A percentile compares a stretch with the other conserved stretches of the same genome.
Evolutionary conservation across 2,329 filamentous ascomycete species (phyloP).

Genomic region (Ophiostoma triangulosporum): DNA sequence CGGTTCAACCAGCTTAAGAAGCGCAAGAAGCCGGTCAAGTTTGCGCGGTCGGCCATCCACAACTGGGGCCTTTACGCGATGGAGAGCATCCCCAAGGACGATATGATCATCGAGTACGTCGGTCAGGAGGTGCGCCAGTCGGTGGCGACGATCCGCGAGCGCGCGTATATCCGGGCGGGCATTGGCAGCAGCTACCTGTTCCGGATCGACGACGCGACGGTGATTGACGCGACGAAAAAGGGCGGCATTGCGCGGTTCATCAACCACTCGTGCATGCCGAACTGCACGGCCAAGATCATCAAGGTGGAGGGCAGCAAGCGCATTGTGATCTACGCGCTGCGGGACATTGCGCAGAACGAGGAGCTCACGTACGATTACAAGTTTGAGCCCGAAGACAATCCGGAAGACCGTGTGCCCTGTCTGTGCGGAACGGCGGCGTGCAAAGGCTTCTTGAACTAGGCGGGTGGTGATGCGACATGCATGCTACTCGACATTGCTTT

Average conservation of each 20-base stretch:
- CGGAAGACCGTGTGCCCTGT: slow-evolving; percentile 89
- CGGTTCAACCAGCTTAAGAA: slow-evolving; percentile 99
- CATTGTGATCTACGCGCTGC: slow-evolving; percentile 95
- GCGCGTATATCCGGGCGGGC: slow-evolving; percentile 84
- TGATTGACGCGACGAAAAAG: slow-evolving; percentile 97
- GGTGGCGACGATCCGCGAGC: slow-evolving; percentile 91
- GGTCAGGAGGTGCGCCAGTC: slow-evolving; percentile 95
- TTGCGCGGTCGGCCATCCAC: slow-evolving; percentile 93
- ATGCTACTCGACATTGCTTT: background rate
- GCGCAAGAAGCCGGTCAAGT: slow-evolving; percentile 97
- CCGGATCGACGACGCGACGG: slow-evolving; percentile 93
- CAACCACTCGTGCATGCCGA: slow-evolving; percentile 96
- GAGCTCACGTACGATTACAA: slow-evolving; percentile 99
- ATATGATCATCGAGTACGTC: slow-evolving; percentile 99
- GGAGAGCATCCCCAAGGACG: slow-evolving; percentile 91
- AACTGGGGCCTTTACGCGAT: slow-evolving; percentile 98
- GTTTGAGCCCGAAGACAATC: slow-evolving; percentile 93
- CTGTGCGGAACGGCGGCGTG: slow-evolving; percentile 91
- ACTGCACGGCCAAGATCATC: slow-evolving; percentile 98
- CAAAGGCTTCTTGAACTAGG: slow-evolving; percentile 94
- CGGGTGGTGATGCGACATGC: slow-evolving; percentile 16
- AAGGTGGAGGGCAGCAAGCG: slow-evolving; percentile 95
- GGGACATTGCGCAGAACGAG: slow-evolving; percentile 91
- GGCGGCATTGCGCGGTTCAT: slow-evolving; percentile 97
- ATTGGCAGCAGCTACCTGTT: slow-evolving; percentile 97